Percentiles rank a stretch among this genome's conserved stretches.
Evolutionary conservation across 768 basidiomycete genomes (phyloP).

Genomic region (Boletellus ananiceps): DNA sequence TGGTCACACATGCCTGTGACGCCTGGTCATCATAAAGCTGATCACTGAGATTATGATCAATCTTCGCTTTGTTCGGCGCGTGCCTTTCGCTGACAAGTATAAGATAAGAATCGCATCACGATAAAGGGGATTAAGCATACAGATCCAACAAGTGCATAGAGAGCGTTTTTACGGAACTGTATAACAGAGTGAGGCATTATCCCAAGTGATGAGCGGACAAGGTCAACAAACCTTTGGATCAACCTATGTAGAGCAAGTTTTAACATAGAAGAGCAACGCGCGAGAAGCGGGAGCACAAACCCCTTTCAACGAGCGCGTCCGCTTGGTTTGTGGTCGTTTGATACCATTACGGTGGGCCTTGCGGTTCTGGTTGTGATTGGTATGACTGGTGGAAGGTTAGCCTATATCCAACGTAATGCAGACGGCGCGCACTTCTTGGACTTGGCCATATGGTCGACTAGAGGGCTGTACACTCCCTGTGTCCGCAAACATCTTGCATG

Average conservation of each 20-base stretch:
- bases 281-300: constrained; percentile 48
- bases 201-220: not conserved
- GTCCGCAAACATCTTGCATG: not conserved
- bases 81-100: constrained; percentile 53
- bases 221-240: constrained; percentile 63
- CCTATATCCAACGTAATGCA: constrained; percentile 3
- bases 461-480: not conserved
- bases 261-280: not conserved
- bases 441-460: constrained; percentile 73
- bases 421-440: constrained; percentile 81
- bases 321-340: constrained; percentile 70
- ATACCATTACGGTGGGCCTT: constrained; percentile 99
- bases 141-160: constrained; percentile 67
- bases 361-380: constrained; percentile 93
- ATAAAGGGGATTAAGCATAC: constrained; percentile 39
- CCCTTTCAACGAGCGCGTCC: constrained; percentile 82
- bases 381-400: constrained; percentile 51
- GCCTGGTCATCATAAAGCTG: constrained; percentile 1
- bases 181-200: constrained; percentile 2
- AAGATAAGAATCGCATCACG: not conserved
- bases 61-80: constrained; percentile 54
- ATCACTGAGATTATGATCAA: constrained; percentile 31
- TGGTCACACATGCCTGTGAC: constrained; percentile 6
- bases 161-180: constrained; percentile 83
- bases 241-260: constrained; percentile 43